Evolutionary conservation across 2,329 filamentous ascomycete genomes (phyloP), one percentile per base, ranked within the genome.

Genomic region (Triangularia verruculosa): DNA sequence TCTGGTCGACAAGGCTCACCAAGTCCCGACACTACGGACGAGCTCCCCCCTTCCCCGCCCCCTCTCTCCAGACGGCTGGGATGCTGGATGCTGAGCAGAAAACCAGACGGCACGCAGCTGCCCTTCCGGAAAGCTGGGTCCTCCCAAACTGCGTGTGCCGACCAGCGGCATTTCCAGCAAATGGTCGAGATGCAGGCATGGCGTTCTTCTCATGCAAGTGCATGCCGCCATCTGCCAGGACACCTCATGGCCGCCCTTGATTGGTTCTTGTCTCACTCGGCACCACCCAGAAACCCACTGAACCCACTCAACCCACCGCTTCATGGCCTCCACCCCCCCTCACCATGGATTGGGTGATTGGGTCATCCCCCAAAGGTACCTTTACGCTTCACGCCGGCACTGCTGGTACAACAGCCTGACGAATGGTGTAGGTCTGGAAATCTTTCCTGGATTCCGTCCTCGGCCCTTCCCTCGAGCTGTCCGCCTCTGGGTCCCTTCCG

Each of bases 161-260:
- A 57, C 47, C 51, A 27, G 47, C 22, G 59, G 43, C 53, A 39
- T 61, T 60, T 61, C 66, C 68, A 68, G 59, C 61, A 57, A 34
- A 66, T 20, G 52, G 57, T 61, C 64, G 53, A 61, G 68, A 65
- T 69, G 68, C 68, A 69, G 65, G 59, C 27, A 68, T 68, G 69
- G 69, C 68, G 65, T 68, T 66, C 58, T 65, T 39, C 39, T 61
- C 59, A 59, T 67, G 66, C 65, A 69, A 61, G 24, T 55, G 28
- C 30, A 63, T 67, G 60, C 65, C 60, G 63, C 62, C 64, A 52
- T 61, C 61, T 61, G 64, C 64, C 61, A 34, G 25, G 7, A 25
- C 54, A 54, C 64, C 39, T 65, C 55, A 32, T 68, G 63, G 56
- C 52, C 4, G 12, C 20, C 43, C 55, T 24, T 70, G 64, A 70